phyloP scores from a whole-genome alignment of 495 filamentous ascomycete species.

The Neurospora discreta region DNA sequence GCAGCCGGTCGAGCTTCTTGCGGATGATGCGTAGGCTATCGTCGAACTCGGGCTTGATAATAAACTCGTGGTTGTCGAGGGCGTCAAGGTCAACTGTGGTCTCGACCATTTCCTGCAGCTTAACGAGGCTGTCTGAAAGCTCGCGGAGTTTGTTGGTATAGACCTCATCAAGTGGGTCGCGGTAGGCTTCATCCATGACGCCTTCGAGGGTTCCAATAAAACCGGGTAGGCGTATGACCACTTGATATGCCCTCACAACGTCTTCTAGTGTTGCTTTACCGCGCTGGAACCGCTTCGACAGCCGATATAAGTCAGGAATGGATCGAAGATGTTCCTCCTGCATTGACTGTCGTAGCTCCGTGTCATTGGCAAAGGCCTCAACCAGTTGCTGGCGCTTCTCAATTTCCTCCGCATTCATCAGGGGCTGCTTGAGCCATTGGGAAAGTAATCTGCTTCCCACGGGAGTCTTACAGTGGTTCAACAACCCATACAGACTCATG shows the following conservation, averaged over 20 bases:
- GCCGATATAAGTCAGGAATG: constrained; percentile 87
- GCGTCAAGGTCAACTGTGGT: constrained; percentile 95
- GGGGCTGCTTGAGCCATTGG: constrained; percentile 95
- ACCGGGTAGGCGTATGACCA: constrained; percentile 79
- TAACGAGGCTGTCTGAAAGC: constrained; percentile 67
- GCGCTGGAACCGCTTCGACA: constrained; percentile 89
- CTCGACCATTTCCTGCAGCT: constrained; percentile 96
- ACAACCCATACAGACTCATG: constrained; percentile 90
- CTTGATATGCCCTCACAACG: constrained; percentile 90
- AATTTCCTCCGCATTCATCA: constrained; percentile 88
- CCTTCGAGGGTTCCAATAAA: constrained; percentile 83
- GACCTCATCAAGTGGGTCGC: constrained; percentile 71
- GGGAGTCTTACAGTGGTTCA: constrained; percentile 97
- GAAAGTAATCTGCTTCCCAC: constrained; percentile 81
- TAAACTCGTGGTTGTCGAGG: constrained; percentile 93
- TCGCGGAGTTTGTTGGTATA: constrained; percentile 75
- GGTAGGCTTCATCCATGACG: constrained; percentile 92
- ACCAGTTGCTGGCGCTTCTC: constrained; percentile 88
- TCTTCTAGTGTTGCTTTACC: constrained; percentile 88
- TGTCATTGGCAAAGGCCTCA: constrained; percentile 88
- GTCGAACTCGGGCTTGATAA: constrained; percentile 98
- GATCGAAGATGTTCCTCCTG: constrained; percentile 93
- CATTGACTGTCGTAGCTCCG: constrained; percentile 90
- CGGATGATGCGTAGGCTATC: constrained; percentile 78
- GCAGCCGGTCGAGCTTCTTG: constrained; percentile 79